Percentiles rank a stretch among this genome's conserved stretches.
These are phyloP conservation scores for Microstegium vimineum DNA, from an alignment of 176 grass and related monocot species.

Conservation along the genomic window DNA sequence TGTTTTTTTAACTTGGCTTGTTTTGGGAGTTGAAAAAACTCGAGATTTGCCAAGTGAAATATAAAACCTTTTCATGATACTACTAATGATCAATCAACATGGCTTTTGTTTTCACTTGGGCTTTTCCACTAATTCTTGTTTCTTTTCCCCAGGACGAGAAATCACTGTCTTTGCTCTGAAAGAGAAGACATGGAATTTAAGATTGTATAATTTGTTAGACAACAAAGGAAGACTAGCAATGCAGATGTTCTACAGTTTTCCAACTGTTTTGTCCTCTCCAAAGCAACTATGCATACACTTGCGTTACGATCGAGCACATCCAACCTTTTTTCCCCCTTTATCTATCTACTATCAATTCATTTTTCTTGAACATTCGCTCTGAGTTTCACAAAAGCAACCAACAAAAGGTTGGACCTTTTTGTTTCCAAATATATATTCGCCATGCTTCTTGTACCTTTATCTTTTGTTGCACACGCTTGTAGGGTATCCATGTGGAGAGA, in stretches of 20 bases:
- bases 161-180: not conserved
- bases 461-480: not conserved
- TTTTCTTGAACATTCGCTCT: not conserved
- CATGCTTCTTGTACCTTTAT: not conserved
- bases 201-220: not conserved
- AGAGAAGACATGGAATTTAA: not conserved
- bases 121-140: not conserved
- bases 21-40: too few species aligned
- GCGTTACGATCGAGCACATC: not conserved
- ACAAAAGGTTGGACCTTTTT: not conserved
- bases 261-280: not conserved
- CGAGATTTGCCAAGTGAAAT: too few species aligned
- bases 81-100: not conserved
- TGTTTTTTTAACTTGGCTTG: too few species aligned
- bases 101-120: not conserved
- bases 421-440: conserved; percentile 29
- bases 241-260: not conserved
- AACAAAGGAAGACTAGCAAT: not conserved
- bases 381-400: not conserved
- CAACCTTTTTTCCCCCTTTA: not conserved
- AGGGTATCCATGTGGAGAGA: not conserved
- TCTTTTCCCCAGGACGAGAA: not conserved
- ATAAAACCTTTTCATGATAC: too few species aligned
- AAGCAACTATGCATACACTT: not conserved
- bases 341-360: not conserved